Evolutionary conservation across 176 grass and related monocot genomes (phyloP).

Genomic region (Ensete ventricosum): DNA sequence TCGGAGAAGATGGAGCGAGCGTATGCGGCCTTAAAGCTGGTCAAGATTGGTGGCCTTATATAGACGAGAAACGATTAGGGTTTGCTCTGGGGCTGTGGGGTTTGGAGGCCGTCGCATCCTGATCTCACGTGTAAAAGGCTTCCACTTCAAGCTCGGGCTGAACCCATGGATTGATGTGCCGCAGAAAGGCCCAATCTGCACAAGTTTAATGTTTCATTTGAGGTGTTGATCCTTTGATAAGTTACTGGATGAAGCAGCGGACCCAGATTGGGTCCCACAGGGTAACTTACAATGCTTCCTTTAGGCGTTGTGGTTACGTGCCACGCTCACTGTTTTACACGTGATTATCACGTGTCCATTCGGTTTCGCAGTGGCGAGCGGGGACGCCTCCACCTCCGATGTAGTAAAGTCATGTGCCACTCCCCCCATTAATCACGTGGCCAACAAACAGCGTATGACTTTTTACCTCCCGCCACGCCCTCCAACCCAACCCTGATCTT

Average conservation of each 20-base stretch:
- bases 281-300: too few relatives aligned
- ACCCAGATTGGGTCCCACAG: too few relatives aligned
- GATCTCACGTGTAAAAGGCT: too few relatives aligned
- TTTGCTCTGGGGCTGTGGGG: not conserved
- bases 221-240: too few relatives aligned
- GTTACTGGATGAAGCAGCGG: too few relatives aligned
- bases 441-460: not conserved
- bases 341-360: not conserved
- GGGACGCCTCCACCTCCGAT: too few relatives aligned
- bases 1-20: not conserved
- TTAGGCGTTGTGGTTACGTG: not conserved
- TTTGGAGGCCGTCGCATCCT: not conserved
- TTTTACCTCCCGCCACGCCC: not conserved
- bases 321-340: not conserved
- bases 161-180: too few relatives aligned
- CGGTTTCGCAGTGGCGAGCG: too few relatives aligned
- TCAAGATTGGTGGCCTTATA: not conserved
- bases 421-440: not conserved
- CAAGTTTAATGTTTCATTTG: too few relatives aligned
- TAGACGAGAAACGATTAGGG: not conserved
- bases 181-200: too few relatives aligned
- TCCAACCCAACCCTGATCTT: too few relatives aligned
- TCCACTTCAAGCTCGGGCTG: too few relatives aligned
- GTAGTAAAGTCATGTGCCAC: not conserved
- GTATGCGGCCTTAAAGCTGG: not conserved